Base-by-base conservation (phyloP, 2,329 filamentous ascomycete species). In the Chaetomiaceae sp. region DNA sequence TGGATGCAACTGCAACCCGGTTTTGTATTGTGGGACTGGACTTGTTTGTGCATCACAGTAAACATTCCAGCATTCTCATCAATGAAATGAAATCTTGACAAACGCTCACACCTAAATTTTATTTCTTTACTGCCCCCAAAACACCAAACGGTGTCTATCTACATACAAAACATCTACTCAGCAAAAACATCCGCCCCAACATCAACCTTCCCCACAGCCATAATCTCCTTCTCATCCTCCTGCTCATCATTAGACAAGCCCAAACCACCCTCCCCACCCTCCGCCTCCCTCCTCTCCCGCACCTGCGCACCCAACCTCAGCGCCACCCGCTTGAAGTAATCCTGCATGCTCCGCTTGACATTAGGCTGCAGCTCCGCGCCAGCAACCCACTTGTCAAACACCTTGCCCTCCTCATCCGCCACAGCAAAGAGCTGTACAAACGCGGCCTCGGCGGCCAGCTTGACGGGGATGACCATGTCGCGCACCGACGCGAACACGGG, bases 291-390 rank as follows among this genome's bases (percentile, higher is more conserved):
- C 61, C 93, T 80, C 72, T 99, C 93, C 55, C 89, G 80, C 2
- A 88, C 90, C 67, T 97, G 93, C 16, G 75, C 80, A n/a, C 87
- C 92, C 17, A 97, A 72, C 60, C 91, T 81, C 63, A 92, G 68
- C 1, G 89, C 89, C 57, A 99, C 88, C 37, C 93, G 78, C 77
- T 96, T 96, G 73, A 97, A 97, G 72, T 99, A 99, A 68, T 99
- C 93, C 53, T 85, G 80, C 86, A 99, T 96, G 67, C 86, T 90
- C 60, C 92, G 80, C 77, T 95, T 93, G 16, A 83, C 83, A 35
- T 81, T 85, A 0, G 87, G 70, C 8, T 83, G 76, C 53, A 96
- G 69, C 3, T 82, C 79, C 44, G 80, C 76, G 0, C 83, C 82
- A 9, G 80, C 75, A 73, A 96, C 84, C 70, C 90, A 97, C 70